Evolutionary conservation across 2,329 filamentous ascomycete genomes (phyloP).

Genomic region (Penicillium sp.): DNA sequence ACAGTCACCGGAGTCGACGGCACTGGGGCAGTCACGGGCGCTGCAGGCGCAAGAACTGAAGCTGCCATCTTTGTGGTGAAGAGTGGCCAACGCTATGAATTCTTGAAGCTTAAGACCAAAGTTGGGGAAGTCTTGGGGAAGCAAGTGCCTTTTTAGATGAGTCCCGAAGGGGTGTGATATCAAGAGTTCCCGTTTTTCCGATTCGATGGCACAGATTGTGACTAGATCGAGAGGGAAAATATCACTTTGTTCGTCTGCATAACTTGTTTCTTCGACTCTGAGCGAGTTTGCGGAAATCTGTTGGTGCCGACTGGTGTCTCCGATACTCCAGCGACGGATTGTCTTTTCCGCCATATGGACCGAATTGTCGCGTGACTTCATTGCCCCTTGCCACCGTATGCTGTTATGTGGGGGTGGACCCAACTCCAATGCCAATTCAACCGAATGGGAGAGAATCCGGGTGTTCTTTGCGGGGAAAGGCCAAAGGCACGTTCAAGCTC

Average conservation of each 20-base stretch:
- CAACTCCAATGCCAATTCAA: no score
- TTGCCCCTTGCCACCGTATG: no score
- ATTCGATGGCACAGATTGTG: not conserved
- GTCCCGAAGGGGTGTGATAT: not conserved
- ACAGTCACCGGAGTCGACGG: not conserved
- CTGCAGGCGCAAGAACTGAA: slow-evolving; percentile 2
- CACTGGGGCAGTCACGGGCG: not conserved
- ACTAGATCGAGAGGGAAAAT: not conserved
- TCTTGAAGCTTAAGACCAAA: no score
- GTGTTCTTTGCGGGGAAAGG: not conserved
- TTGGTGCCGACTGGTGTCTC: not conserved
- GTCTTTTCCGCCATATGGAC: not conserved
- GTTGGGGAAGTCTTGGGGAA: not conserved
- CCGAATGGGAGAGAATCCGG: no score
- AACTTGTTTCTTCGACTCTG: not conserved
- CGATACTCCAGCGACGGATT: not conserved
- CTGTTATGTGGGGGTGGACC: no score
- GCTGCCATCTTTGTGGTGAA: not conserved
- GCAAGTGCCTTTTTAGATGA: not conserved
- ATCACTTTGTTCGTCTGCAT: not conserved
- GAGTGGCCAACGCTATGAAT: not conserved
- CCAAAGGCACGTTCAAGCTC: not conserved
- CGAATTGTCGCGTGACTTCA: not conserved
- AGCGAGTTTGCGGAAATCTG: not conserved
- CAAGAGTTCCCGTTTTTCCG: not conserved